Conservation (phyloP, 225 moss, liverwort and hornwort species). For the Physcomitrium patens region DNA sequence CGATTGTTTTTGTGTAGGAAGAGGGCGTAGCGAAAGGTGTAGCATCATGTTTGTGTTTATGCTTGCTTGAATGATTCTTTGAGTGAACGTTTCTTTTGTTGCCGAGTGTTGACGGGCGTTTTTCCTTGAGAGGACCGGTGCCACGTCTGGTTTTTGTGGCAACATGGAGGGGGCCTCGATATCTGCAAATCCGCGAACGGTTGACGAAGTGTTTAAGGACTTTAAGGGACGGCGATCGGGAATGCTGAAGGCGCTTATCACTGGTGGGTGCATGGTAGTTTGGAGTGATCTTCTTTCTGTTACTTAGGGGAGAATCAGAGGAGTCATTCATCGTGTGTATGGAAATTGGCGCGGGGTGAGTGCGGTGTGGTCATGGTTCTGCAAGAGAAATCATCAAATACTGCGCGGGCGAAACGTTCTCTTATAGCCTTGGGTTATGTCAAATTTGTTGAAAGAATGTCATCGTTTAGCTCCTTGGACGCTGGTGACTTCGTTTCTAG, state of each 20-base stretch:
- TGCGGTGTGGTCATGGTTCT: no score
- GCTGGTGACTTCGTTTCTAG: no score
- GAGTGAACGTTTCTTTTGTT: background rate
- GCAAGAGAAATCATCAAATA: no score
- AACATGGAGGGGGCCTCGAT: slow-evolving; percentile 33
- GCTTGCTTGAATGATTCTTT: background rate
- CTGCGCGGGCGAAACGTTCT: no score
- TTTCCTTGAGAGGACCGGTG: background rate
- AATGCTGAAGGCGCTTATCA: slow-evolving; percentile 34
- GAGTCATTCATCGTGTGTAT: background rate
- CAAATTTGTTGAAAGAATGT: no score
- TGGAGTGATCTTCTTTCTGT: background rate
- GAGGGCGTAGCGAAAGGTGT: no score
- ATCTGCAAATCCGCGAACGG: slow-evolving; percentile 36
- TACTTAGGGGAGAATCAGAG: no score
- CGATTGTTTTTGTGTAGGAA: background rate
- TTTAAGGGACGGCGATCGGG: background rate
- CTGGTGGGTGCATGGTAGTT: slow-evolving; percentile 17
- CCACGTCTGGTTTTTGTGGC: background rate
- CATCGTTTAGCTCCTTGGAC: no score
- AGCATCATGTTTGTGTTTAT: no score
- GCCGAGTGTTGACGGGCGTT: background rate
- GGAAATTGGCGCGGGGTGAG: background rate
- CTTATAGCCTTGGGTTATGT: no score
- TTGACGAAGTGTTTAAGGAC: slow-evolving; percentile 11